Conservation (phyloP, 139 green algal genomes). For the Nannochloris sp. region DNA sequence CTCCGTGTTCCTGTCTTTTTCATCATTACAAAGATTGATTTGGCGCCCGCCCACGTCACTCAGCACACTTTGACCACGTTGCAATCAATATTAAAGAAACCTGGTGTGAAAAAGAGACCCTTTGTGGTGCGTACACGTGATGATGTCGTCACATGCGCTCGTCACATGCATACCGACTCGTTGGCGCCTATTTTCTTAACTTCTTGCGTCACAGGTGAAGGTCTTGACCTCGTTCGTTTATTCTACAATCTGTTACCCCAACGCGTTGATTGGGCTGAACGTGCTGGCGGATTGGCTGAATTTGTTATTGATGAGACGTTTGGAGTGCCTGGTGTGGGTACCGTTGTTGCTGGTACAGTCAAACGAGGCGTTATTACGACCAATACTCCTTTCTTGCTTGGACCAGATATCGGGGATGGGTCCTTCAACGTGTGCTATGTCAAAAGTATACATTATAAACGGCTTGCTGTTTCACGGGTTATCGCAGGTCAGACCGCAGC, state of each 20-base stretch:
- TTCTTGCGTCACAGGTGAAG: slow-evolving; percentile 73
- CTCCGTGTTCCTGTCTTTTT: slow-evolving; percentile 87
- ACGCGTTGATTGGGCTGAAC: slow-evolving; percentile 57
- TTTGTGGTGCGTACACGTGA: slow-evolving; percentile 56
- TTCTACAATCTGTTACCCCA: slow-evolving; percentile 88
- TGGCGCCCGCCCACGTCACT: slow-evolving; percentile 79
- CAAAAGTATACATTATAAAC: slow-evolving; percentile 80
- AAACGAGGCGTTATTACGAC: slow-evolving; percentile 67
- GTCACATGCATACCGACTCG: slow-evolving; percentile 71
- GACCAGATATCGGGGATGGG: slow-evolving; percentile 71
- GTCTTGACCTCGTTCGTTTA: slow-evolving; percentile 72
- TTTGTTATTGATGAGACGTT: slow-evolving; percentile 93
- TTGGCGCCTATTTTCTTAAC: slow-evolving; percentile 89
- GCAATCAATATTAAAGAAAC: slow-evolving; percentile 78
- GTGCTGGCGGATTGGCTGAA: slow-evolving; percentile 39
- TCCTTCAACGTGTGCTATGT: slow-evolving; percentile 71
- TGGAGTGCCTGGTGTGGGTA: slow-evolving; percentile 78
- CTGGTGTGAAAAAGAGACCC: slow-evolving; percentile 79
- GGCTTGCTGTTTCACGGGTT: slow-evolving; percentile 33
- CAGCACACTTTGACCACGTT: slow-evolving; percentile 66
- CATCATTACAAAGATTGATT: slow-evolving; percentile 82
- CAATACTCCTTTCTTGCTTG: slow-evolving; percentile 66
- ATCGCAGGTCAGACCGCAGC: slow-evolving; percentile 84
- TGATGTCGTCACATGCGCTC: slow-evolving; percentile 77
- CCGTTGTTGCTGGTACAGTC: slow-evolving; percentile 85